Conservation (phyloP, 805 yeast species). For the Yamadazyma nakazawae region DNA sequence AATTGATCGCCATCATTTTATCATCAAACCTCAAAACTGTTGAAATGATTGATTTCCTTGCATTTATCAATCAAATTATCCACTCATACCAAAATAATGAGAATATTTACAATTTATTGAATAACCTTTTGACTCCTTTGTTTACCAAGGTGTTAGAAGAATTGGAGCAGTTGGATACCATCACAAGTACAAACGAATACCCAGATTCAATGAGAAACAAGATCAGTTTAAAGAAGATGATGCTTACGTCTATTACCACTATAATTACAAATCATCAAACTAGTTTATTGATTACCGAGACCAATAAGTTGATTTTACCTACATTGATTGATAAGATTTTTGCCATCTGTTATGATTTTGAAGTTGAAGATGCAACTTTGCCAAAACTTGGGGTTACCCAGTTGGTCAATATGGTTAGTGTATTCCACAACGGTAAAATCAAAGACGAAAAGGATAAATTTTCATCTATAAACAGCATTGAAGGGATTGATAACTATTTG, state of each 20-base stretch:
- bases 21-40: conserved; percentile 51
- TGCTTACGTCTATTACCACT: conserved; percentile 64
- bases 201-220: conserved; percentile 61
- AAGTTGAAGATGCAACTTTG: conserved; percentile 28
- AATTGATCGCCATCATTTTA: conserved; percentile 62
- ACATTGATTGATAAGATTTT: conserved; percentile 60
- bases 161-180: conserved; percentile 29
- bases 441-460: conserved; percentile 59
- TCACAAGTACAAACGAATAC: conserved; percentile 25
- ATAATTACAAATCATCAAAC: conserved; percentile 75
- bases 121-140: conserved; percentile 73
- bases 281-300: conserved; percentile 67
- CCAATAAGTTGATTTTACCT: conserved; percentile 61
- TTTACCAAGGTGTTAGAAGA: conserved; percentile 45
- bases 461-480: conserved; percentile 48
- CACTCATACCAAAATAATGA: conserved; percentile 71
- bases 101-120: conserved; percentile 67
- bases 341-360: conserved; percentile 57
- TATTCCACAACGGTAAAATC: conserved; percentile 68
- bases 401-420: conserved; percentile 57
- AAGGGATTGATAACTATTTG: conserved; percentile 68
- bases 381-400: conserved; percentile 70
- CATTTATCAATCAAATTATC: conserved; percentile 84
- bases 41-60: conserved; percentile 77
- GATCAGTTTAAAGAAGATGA: conserved; percentile 62